Evolutionary conservation across 306 rosid species (phyloP).

Genomic region (Prinsepia uniflora): DNA sequence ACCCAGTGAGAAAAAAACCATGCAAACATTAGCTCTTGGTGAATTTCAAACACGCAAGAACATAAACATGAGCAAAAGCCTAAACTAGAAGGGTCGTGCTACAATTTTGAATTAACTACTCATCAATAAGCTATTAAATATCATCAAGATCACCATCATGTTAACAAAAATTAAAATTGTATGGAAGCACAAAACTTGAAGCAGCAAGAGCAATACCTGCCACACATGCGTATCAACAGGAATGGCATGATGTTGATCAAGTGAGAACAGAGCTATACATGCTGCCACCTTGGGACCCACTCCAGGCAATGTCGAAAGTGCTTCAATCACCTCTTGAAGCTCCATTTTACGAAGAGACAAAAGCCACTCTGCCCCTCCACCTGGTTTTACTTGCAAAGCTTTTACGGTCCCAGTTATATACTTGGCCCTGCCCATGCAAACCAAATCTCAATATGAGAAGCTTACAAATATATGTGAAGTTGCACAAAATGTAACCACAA

Average conservation of each 20-base stretch:
- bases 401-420: slow-evolving; percentile 66
- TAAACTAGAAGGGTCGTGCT: neutral
- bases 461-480: neutral
- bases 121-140: neutral
- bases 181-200: neutral
- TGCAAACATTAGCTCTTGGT: slow-evolving; percentile 21
- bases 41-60: neutral
- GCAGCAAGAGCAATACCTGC: slow-evolving; percentile 50
- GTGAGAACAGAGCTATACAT: slow-evolving; percentile 90
- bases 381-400: slow-evolving; percentile 55
- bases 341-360: slow-evolving; percentile 61
- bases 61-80: neutral
- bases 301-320: slow-evolving; percentile 71
- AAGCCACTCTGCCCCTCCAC: slow-evolving; percentile 88
- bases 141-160: too few relatives aligned
- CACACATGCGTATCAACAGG: slow-evolving; percentile 96
- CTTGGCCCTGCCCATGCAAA: slow-evolving; percentile 59
- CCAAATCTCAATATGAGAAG: neutral
- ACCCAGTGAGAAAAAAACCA: slow-evolving; percentile 12
- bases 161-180: neutral
- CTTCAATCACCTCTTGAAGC: slow-evolving; percentile 53
- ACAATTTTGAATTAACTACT: neutral
- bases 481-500: too few relatives aligned
- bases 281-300: slow-evolving; percentile 99
- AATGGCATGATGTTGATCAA: slow-evolving; percentile 92